Percentiles rank a stretch among this genome's conserved stretches.
Evolutionary conservation across 129 eudicot genomes (phyloP).

Genomic region (Chrysanthemum lavandulifolium): DNA sequence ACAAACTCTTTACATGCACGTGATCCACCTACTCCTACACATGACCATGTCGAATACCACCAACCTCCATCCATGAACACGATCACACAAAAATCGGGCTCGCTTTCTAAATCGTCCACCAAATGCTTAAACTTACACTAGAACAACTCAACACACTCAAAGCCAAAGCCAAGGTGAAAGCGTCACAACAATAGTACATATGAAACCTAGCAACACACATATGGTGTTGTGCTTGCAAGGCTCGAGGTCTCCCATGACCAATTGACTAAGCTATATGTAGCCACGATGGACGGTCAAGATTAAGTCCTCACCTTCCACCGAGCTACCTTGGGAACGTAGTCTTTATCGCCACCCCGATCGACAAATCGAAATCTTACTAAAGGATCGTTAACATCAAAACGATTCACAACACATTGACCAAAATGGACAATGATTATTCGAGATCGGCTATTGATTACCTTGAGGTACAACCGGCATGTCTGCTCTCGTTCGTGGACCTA

Average conservation of each 20-base stretch:
- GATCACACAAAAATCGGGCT: neutral
- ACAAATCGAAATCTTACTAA: slow-evolving; percentile 39
- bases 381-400: too few relatives aligned
- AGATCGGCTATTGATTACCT: too few relatives aligned
- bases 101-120: slow-evolving; percentile 35
- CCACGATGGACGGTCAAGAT: slow-evolving; percentile 61
- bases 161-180: neutral
- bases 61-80: slow-evolving; percentile 38
- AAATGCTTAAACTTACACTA: slow-evolving; percentile 53
- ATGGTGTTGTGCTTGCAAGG: too few relatives aligned
- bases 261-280: slow-evolving; percentile 46
- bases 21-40: slow-evolving; percentile 49
- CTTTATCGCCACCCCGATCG: slow-evolving; percentile 46
- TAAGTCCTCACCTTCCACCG: slow-evolving; percentile 38
- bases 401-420: too few relatives aligned
- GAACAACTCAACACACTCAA: slow-evolving; percentile 53
- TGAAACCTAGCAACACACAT: slow-evolving; percentile 33
- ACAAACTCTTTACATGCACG: slow-evolving; percentile 58
- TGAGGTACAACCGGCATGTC: too few relatives aligned
- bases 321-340: slow-evolving; percentile 41
- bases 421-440: too few relatives aligned
- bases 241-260: slow-evolving; percentile 36
- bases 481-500: too few relatives aligned
- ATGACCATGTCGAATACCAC: slow-evolving; percentile 54
- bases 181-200: slow-evolving; percentile 28